A percentile compares a stretch with the other conserved stretches of the same genome.
These are phyloP conservation scores for Paramecium tetraurelia DNA, from an alignment of 73 alveolate species.

Conservation along the genomic window DNA sequence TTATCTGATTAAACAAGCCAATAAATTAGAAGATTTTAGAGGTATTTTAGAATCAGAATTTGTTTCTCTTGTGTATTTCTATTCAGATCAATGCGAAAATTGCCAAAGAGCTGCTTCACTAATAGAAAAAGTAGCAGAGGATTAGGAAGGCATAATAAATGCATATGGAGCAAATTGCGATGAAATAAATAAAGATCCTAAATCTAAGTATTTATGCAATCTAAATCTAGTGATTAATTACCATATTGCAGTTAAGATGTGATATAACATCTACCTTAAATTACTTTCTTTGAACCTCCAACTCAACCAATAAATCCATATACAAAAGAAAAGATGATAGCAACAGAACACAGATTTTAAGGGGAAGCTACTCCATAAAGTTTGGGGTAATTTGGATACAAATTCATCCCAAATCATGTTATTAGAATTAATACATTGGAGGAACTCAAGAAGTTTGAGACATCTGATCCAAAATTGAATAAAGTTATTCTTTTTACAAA, in stretches of 20 bases:
- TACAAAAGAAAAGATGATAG: constrained; percentile 18
- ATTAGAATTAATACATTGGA: not conserved
- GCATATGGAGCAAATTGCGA: constrained; percentile 34
- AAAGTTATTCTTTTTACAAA: constrained; percentile 32
- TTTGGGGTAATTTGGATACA: constrained; percentile 7
- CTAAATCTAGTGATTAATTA: not conserved
- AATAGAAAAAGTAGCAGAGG: constrained; percentile 27
- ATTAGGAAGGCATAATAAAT: constrained; percentile 21
- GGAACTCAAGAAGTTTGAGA: not conserved
- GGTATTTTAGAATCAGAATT: not conserved
- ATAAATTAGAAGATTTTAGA: not conserved
- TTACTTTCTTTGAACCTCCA: constrained; percentile 44
- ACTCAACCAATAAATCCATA: not conserved
- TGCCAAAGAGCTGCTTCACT: not conserved
- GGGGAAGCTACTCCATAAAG: constrained; percentile 11
- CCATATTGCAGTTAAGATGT: not conserved
- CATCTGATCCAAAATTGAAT: not conserved
- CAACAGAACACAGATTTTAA: constrained; percentile 25
- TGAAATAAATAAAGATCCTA: not conserved
- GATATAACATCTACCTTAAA: not conserved
- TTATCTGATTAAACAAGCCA: not conserved
- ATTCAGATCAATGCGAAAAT: constrained; percentile 1
- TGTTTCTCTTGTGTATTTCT: constrained; percentile 28
- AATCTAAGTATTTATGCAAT: not conserved
- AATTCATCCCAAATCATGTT: constrained; percentile 20